phyloP scores from a whole-genome alignment of 2,329 filamentous ascomycete species.

The Trichoderma guizhouense region DNA sequence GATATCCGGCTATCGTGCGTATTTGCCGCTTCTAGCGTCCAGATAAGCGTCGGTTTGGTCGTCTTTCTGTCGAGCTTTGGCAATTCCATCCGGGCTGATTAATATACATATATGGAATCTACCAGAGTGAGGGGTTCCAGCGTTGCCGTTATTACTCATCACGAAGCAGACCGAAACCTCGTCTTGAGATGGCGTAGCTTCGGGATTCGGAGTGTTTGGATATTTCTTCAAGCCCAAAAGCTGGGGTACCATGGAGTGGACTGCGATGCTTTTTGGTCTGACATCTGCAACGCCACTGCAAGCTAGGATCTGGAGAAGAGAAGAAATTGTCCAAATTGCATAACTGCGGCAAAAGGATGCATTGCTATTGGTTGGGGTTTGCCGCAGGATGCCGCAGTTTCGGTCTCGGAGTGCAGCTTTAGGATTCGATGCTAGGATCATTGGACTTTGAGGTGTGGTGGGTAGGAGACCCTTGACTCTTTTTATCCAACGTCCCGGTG shows the following conservation, averaged over 20 bases:
- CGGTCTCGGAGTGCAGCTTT: background rate
- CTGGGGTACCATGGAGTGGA: background rate
- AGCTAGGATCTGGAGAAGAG: background rate
- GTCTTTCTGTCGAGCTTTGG: background rate
- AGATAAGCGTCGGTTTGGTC: background rate
- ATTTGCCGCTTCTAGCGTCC: background rate
- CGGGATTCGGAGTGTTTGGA: conserved; percentile 7
- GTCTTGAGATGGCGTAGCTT: background rate
- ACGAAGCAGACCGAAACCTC: background rate
- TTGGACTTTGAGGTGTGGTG: background rate
- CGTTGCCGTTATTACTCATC: conserved; percentile 1
- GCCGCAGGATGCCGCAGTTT: conserved; percentile 13
- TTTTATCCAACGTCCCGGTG: background rate
- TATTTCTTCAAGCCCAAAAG: background rate
- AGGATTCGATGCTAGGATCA: background rate
- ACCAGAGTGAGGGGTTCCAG: conserved; percentile 1
- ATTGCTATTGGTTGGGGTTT: background rate
- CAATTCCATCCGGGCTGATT: background rate
- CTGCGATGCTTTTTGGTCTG: background rate
- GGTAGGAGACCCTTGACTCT: background rate
- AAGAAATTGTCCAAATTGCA: background rate
- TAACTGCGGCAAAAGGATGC: conserved; percentile 4
- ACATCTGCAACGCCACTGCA: conserved; percentile 1
- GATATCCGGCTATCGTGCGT: background rate
- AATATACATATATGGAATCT: background rate